These are phyloP conservation scores for Skeletonema menzelii DNA, from an alignment of 108 stramenopile genomes.

Conservation along the genomic window DNA sequence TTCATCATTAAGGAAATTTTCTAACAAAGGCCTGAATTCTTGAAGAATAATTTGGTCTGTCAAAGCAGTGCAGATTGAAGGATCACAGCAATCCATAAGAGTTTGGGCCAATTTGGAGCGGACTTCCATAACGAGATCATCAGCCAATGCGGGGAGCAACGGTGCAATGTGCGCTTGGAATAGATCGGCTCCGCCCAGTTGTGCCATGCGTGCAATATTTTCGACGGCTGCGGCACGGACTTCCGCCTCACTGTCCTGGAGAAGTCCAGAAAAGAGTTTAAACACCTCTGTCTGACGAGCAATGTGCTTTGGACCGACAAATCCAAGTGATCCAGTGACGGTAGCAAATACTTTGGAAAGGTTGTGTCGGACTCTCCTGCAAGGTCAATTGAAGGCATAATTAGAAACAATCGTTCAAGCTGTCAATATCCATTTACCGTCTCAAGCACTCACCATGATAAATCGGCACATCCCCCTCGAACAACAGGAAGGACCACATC, in stretches of 20 bases:
- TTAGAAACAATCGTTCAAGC: neutral
- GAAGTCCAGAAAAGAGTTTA: slow-evolving; percentile 78
- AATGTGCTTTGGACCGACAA: slow-evolving; percentile 29
- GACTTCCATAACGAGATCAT: slow-evolving; percentile 63
- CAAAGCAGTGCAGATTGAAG: slow-evolving; percentile 57
- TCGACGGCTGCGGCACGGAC: slow-evolving; percentile 93
- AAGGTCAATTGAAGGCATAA: neutral
- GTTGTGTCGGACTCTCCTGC: slow-evolving; percentile 92
- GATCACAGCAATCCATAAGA: slow-evolving; percentile 79
- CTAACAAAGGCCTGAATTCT: slow-evolving; percentile 77
- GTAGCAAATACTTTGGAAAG: slow-evolving; percentile 82
- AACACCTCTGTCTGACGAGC: slow-evolving; percentile 53
- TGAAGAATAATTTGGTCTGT: slow-evolving; percentile 79
- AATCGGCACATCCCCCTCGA: slow-evolving; percentile 74
- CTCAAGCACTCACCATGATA: slow-evolving; percentile 74
- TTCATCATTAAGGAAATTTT: slow-evolving; percentile 86
- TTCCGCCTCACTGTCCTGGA: slow-evolving; percentile 91
- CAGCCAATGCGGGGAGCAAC: slow-evolving; percentile 66
- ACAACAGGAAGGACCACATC: slow-evolving; percentile 77
- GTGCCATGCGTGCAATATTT: slow-evolving; percentile 82
- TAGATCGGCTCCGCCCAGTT: slow-evolving; percentile 75
- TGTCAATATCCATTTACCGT: neutral
- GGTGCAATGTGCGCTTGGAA: slow-evolving; percentile 73
- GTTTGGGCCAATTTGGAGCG: slow-evolving; percentile 49
- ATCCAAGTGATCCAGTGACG: slow-evolving; percentile 72